phyloP scores from a whole-genome alignment of 768 basidiomycete species.

The Tylopilus rubrobrunneus region DNA sequence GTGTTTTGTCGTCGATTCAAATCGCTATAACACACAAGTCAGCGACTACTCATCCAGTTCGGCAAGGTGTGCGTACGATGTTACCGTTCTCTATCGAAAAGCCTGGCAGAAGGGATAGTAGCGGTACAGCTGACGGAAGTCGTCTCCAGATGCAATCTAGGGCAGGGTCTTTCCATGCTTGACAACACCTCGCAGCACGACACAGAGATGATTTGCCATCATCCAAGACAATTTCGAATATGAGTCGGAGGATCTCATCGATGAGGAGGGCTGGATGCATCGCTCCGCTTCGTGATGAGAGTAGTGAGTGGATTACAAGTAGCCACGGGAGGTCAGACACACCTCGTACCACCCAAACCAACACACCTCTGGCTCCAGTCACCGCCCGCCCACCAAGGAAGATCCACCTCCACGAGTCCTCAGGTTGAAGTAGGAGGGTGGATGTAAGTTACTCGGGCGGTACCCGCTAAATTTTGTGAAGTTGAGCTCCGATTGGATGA shows the following conservation, averaged over 20 bases:
- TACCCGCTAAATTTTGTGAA: constrained; percentile 16
- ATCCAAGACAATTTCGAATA: constrained; percentile 35
- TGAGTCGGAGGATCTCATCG: constrained; percentile 46
- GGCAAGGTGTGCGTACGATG: constrained; percentile 8
- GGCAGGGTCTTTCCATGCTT: constrained; percentile 47
- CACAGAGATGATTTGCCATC: constrained; percentile 31
- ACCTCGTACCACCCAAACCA: constrained; percentile 3
- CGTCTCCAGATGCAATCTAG: constrained; percentile 44
- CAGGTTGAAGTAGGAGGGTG: background rate
- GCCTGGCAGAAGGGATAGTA: constrained; percentile 35
- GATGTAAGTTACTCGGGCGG: constrained; percentile 1
- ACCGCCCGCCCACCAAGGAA: background rate
- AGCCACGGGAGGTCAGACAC: background rate
- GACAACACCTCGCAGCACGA: constrained; percentile 39
- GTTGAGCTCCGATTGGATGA: constrained; percentile 8
- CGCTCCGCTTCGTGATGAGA: background rate
- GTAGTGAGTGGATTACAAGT: background rate
- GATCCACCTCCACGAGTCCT: background rate
- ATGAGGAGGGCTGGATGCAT: constrained; percentile 47
- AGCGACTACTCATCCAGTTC: background rate
- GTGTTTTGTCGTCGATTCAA: constrained; percentile 3
- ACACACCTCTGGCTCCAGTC: background rate
- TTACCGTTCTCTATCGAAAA: constrained; percentile 7
- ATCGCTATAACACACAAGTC: constrained; percentile 8
- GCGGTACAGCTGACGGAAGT: constrained; percentile 38